Base-by-base conservation (phyloP, 495 filamentous ascomycete genomes). In the Entonaema liquescens region DNA sequence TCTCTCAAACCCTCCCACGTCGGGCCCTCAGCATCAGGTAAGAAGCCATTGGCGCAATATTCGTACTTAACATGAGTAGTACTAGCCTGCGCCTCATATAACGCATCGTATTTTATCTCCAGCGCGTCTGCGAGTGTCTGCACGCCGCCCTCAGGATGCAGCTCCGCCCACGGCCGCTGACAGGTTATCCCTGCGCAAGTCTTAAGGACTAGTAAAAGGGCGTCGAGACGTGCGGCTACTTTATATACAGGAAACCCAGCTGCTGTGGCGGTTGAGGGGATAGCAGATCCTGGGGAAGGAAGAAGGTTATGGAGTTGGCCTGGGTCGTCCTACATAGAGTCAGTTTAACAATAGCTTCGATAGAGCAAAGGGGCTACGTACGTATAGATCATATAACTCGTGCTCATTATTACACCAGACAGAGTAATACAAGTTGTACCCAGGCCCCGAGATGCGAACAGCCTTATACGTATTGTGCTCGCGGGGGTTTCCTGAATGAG, bases 391-490 rank as follows among this genome's bases (percentile, higher is more conserved):
- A 65, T 89, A 90, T 0, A 89, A 78, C 58, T 89, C 85, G 56
- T 89, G 86, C 68, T 89, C 85, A 38, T 86, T 85, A 25, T 76
- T 88, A 65, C 88, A 89, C 85, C 87, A 89, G 3, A 89, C 86
- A 0, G 87, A 84, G 69, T 89, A 90, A 69, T 86, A 88, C 0
- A 89, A 64, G 55, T 85, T 84, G 56, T 88, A 89, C 0, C 76
- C 81, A 0, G 83, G 68, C 1, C 84, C 81, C 3, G 85, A 73
- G 23, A 89, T 54, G 5, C 87, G 83, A 13, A 86, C 64, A 0
- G 85, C 83, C 70, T 89, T 89, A 79, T 89, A 89, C 0, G 86
- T 88, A 66, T 87, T 88, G 59, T 86, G 56, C 8, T 65, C 21
- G 15, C 33, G 67, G 3, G 19, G 21, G 35, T 70, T 38, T 4